Evolutionary conservation across 2,329 filamentous ascomycete species (phyloP), one percentile per base, ranked within the genome.

Genomic region (Aspergillus sp.): DNA sequence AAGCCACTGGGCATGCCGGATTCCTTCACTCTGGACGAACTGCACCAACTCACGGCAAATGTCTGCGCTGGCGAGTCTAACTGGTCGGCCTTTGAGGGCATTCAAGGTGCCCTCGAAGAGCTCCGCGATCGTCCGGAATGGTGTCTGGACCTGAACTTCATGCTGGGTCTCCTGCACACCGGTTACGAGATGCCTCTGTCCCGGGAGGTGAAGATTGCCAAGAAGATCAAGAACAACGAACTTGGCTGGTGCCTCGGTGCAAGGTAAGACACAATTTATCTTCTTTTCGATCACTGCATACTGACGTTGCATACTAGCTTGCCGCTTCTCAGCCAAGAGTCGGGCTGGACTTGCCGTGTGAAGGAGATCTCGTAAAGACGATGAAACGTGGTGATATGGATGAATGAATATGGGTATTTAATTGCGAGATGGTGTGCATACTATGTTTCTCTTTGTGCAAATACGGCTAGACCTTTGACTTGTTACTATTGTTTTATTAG

Each of bases 141-240:
- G 73, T 99, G 94, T 75, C 77, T 99, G 64, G 94, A 99, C 73
- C 78, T 99, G 64, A 99, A 90, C 78, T 99, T 97, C 69, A 97
- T 97, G 91, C 77, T 96, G 64, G 89, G 89, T 21, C 79, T 99
- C 52, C 78, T 97, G 50, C 92, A 97, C 74, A 96, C 91, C 5
- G 94, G 94, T 3, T 99, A 99, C 67, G 94, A 97, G 62, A 97
- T 99, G 91, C 93, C 93, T 3, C 87, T 97, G 64, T 90, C 96
- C 62, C 84, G 95, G 36, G 94, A 99, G 74, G 91, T 99, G 60
- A 93, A 89, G 81, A 96, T 97, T 69, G 94, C 93, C 55, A 99
- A 99, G 88, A 96, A 97, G 82, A 96, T 99, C 69, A 93, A 95
- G 78, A 87, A 86, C 52, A 97, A 97, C 72, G 95, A 99, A 78